Evolutionary conservation across 1,139 yeast genomes (phyloP), one percentile per base, ranked within the genome.

Genomic region (Hansenula sp.): DNA sequence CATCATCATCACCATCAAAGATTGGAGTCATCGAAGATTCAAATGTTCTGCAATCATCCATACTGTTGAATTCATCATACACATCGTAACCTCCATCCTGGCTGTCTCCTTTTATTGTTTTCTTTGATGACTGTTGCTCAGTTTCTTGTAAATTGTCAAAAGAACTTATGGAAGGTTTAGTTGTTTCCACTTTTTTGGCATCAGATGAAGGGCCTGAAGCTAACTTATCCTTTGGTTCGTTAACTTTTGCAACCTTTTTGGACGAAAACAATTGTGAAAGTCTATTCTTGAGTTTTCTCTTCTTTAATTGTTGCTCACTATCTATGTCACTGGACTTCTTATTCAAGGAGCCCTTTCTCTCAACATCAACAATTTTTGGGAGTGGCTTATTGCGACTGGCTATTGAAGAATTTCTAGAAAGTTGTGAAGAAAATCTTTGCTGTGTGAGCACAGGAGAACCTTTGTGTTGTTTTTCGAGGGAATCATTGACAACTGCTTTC

Each of bases 21-120:
- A 53, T 37, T 3, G 55, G 45, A 3, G 47, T 34, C 57, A 53
- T 52, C 7, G 51, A 40, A 4, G 51, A 47, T 22, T 52, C 57
- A 34, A 52, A 53, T 2, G 52, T 45, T 14, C 33, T 33, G 11
- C 38, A 47, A 36, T 51, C 56, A 11, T 49, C 52, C 25, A 29
- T 20, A n/a, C 24, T 28, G n/a, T 20, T 11, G 6, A 12, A 5
- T 18, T 22, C 14, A 9, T 33, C 35, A 14, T 18, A 11, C 14
- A 33, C 37, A 16, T 19, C 14, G 29, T 34, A 28, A 3, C 12
- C n/a, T 36, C 38, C 13, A 21, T 7, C 6, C 24, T 21, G n/a
- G n/a, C n/a, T n/a, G n/a, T n/a, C n/a, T n/a, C n/a, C n/a, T n/a
- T n/a, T n/a, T n/a, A n/a, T n/a, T n/a, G n/a, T n/a, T n/a, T n/a